These are phyloP conservation scores for Arabidopsis hybrid DNA, from an alignment of 441 rosid genomes.

Conservation along the genomic window DNA sequence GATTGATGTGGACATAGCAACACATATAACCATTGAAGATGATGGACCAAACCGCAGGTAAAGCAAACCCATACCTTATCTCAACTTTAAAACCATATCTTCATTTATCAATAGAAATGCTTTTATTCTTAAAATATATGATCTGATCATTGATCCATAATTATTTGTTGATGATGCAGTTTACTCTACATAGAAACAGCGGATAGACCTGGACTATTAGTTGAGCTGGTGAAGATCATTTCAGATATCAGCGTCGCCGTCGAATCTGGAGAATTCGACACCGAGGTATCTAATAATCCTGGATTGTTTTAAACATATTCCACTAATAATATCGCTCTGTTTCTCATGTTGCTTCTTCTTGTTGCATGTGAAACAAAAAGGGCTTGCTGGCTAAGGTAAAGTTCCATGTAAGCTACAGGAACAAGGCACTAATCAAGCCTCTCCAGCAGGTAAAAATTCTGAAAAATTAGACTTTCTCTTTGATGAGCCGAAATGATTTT, in stretches of 20 bases:
- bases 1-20: slow-evolving; percentile 98
- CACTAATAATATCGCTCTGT: background rate
- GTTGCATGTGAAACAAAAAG: slow-evolving; percentile 47
- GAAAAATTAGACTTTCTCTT: background rate
- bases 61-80: slow-evolving; percentile 30
- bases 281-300: slow-evolving; percentile 64
- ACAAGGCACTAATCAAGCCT: slow-evolving; percentile 83
- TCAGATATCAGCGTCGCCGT: slow-evolving; percentile 79
- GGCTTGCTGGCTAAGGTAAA: slow-evolving; percentile 96
- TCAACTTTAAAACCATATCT: slow-evolving; percentile 1
- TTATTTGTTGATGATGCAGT: slow-evolving; percentile 51
- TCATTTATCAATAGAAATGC: slow-evolving; percentile 7
- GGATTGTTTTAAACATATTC: background rate
- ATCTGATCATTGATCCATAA: slow-evolving; percentile 17
- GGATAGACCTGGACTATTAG: slow-evolving; percentile 92
- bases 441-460: slow-evolving; percentile 75
- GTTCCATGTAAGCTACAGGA: slow-evolving; percentile 92
- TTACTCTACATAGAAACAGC: slow-evolving; percentile 88
- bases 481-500: background rate
- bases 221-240: slow-evolving; percentile 84
- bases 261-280: slow-evolving; percentile 97
- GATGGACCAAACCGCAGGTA: slow-evolving; percentile 91
- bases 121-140: background rate
- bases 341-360: slow-evolving; percentile 25
- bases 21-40: slow-evolving; percentile 65